Base-by-base conservation (phyloP, 352 stramenopile species). In the Globisporangium iwayamae region DNA sequence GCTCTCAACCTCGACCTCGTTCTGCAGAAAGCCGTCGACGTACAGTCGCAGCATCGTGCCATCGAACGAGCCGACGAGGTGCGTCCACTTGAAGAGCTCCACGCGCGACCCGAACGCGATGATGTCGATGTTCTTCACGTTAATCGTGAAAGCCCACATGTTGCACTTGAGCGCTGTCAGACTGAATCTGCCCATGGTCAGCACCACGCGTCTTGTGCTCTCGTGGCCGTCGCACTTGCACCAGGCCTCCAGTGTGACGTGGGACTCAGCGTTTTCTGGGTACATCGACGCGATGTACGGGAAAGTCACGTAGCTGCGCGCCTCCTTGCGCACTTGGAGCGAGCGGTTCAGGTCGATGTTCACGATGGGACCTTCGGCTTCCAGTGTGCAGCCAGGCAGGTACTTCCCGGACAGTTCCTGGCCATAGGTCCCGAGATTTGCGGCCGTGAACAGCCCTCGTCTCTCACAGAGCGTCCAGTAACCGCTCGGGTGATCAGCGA, bases 381-480 rank as follows among this genome's bases (percentile, higher is more conserved):
- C 89, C 4, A 96, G 76, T 13, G 75, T 71, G 54, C 87, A 96
- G 0, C 75, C 77, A 16, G 75, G 62, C 20, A 88, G 64, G 48
- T 85, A 96, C 39, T 79, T 82, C 0, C 87, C 85, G 39, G 64
- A 62, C 14, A 91, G 63, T 38, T 73, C 50, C 2, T 68, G 66
- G 8, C 80, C 79, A 7, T 79, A 82, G 0, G 62, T 69, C 0
- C 89, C 91, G 2, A 92, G 60, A 67, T 97, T 98, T 30, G 68
- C 36, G 4, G 91, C 86, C 22, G 81, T 67, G 4, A 73, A 73
- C 10, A 81, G 72, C 0, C 92, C 92, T 65, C 79, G 70, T n/a
- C 91, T 75, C 57, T 97, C 91, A 41, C 83, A 90, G 11, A 98
- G 60, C 39, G 90, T 76, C 88, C 92, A 96, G 65, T 97, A 98